Evolutionary conservation across 768 basidiomycete species (phyloP), one percentile per base, ranked within the genome.

Genomic region (Rhizopogon rudus): DNA sequence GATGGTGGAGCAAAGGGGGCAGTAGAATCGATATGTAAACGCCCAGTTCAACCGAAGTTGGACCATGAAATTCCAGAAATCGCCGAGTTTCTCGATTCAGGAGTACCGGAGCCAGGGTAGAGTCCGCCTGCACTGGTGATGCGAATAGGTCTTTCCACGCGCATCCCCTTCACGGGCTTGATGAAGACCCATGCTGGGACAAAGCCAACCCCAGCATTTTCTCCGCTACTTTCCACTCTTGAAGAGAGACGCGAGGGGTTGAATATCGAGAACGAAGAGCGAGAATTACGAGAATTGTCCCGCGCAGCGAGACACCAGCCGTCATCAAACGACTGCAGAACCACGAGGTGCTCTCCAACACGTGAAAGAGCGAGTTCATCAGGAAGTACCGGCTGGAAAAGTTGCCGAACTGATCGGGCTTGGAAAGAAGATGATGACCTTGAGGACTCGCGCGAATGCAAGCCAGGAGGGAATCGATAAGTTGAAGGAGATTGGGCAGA

Each of bases 171-270:
- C 45, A 79, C 75, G 35, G 84, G 79, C 62, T 82, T 83, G 59
- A 82, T 53, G 76, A 92, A 90, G 64, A 81, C 84, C 87, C 88
- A 91, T 6, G 86, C 81, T 10, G 89, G 89, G 3, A 89, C 81
- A 33, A 86, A 77, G 40, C 89, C 89, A 16, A 89, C 67, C 64
- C 90, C 87, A 37, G 84, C 72, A 41, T 80, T 75, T 17, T 71
- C 72, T 64, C 66, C 44, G 56, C 52, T 22, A 17, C 43, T 60
- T 33, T 46, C 58, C 37, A 37, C 53, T 54, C 62, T 37, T 54
- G 52, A 6, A 20, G 57, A 61, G 31, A 58, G 20, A n/a, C 51
- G 54, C 6, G 66, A 59, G 10, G 71, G 65, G 54, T 70, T 72
- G 62, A 80, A 80, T 40, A 77, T 53, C 0, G 77, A 79, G 33